Conservation (phyloP, 176 grass and related monocot genomes). For the Themeda triandra region DNA sequence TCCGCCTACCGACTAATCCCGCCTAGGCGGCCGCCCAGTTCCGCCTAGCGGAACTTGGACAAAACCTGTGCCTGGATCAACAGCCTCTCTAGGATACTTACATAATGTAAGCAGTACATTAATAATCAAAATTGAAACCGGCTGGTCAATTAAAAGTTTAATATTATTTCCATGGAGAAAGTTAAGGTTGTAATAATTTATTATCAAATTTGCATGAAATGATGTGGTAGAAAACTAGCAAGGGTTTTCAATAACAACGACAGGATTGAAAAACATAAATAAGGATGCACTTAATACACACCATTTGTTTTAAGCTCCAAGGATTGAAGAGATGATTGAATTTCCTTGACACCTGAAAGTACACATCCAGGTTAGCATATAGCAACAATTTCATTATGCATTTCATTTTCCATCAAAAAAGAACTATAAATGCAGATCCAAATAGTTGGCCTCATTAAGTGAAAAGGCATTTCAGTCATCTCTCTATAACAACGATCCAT, state of each 20-base stretch:
- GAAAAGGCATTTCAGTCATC: background rate
- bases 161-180: background rate
- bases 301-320: slow-evolving; percentile 72
- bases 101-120: background rate
- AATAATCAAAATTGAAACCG: background rate
- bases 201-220: slow-evolving; percentile 19
- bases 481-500: background rate
- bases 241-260: background rate
- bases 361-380: slow-evolving; percentile 23
- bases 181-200: background rate
- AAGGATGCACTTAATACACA: slow-evolving; percentile 9
- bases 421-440: background rate
- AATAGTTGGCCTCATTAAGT: background rate
- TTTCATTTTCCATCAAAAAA: background rate
- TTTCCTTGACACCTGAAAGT: slow-evolving; percentile 62
- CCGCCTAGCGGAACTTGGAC: too few relatives aligned
- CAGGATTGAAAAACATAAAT: background rate
- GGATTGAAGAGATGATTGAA: slow-evolving; percentile 60
- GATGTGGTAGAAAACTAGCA: background rate
- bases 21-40: too few relatives aligned
- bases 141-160: background rate
- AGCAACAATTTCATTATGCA: background rate
- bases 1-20: too few relatives aligned
- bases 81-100: background rate
- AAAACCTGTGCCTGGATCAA: background rate